Percentiles rank a stretch among this genome's conserved stretches.
These are phyloP conservation scores for Aristolochia contorta DNA, from an alignment of 164 flowering plant species.

Conservation along the genomic window DNA sequence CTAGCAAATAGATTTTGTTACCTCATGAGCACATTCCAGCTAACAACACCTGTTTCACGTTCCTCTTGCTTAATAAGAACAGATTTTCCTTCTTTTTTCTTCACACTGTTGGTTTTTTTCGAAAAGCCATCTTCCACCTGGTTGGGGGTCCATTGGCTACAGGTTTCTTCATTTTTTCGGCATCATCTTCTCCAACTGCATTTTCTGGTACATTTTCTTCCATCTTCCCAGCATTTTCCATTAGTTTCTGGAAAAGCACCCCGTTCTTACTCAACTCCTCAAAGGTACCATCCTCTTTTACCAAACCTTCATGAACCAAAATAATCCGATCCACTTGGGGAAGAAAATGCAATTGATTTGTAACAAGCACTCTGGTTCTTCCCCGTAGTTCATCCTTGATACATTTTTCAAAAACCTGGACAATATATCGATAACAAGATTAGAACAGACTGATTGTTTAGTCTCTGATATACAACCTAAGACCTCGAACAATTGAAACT, in stretches of 20 bases:
- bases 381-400: slow-evolving; percentile 72
- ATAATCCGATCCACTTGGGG: slow-evolving; percentile 89
- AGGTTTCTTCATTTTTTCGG: slow-evolving; percentile 26
- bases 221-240: slow-evolving; percentile 99
- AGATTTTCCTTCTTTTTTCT: slow-evolving; percentile 68
- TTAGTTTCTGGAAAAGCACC: slow-evolving; percentile 56
- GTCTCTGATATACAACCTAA: background rate
- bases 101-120: slow-evolving; percentile 22
- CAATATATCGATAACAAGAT: background rate
- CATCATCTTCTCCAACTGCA: slow-evolving; percentile 28
- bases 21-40: slow-evolving; percentile 76
- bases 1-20: slow-evolving; percentile 13
- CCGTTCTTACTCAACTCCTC: slow-evolving; percentile 81
- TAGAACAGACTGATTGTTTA: background rate
- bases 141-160: slow-evolving; percentile 39
- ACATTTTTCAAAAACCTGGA: slow-evolving; percentile 90
- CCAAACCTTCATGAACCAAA: slow-evolving; percentile 81
- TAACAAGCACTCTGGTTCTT: slow-evolving; percentile 90
- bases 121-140: slow-evolving; percentile 16
- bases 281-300: slow-evolving; percentile 93
- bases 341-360: slow-evolving; percentile 97
- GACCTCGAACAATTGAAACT: no score
- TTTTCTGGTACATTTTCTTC: slow-evolving; percentile 84
- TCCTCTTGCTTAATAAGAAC: slow-evolving; percentile 91
- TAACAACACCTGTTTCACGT: slow-evolving; percentile 95